A percentile compares a stretch with the other conserved stretches of the same genome.
Evolutionary conservation across 768 basidiomycete species (phyloP).

Genomic region (Arthromyces matolae): DNA sequence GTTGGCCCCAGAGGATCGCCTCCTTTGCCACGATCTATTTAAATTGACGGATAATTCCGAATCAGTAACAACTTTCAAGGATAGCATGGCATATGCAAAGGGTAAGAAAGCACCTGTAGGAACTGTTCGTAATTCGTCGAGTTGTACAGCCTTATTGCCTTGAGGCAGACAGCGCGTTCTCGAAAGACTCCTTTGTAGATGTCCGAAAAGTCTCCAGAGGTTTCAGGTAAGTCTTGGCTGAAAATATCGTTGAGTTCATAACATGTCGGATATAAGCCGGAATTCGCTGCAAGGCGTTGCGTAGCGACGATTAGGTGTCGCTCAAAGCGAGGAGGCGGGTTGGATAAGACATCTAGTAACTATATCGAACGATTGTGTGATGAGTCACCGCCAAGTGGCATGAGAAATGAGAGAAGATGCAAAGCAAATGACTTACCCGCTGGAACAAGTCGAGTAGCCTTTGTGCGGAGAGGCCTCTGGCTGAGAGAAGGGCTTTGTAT

Average conservation of each 20-base stretch:
- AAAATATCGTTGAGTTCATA: neutral
- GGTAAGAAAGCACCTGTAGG: neutral
- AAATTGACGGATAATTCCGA: too few relatives aligned
- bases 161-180: neutral
- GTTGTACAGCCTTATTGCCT: neutral
- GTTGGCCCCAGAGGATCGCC: slow-evolving; percentile 4
- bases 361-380: too few relatives aligned
- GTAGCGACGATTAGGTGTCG: slow-evolving; percentile 4
- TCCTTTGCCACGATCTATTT: slow-evolving; percentile 9
- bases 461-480: neutral
- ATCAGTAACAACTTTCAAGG: too few relatives aligned
- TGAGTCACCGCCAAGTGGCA: too few relatives aligned
- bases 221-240: neutral
- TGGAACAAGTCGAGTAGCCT: slow-evolving; percentile 7
- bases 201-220: neutral
- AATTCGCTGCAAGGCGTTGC: neutral
- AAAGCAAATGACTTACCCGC: neutral
- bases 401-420: neutral
- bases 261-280: neutral
- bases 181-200: neutral
- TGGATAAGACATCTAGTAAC: slow-evolving; percentile 6
- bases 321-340: slow-evolving; percentile 3
- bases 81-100: neutral
- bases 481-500: slow-evolving; percentile 2
- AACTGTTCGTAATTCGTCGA: neutral